A percentile compares a stretch with the other conserved stretches of the same genome.
These are phyloP conservation scores for Sclerotinia trifoliorum DNA, from an alignment of 2,329 filamentous ascomycete species.

Conservation along the genomic window DNA sequence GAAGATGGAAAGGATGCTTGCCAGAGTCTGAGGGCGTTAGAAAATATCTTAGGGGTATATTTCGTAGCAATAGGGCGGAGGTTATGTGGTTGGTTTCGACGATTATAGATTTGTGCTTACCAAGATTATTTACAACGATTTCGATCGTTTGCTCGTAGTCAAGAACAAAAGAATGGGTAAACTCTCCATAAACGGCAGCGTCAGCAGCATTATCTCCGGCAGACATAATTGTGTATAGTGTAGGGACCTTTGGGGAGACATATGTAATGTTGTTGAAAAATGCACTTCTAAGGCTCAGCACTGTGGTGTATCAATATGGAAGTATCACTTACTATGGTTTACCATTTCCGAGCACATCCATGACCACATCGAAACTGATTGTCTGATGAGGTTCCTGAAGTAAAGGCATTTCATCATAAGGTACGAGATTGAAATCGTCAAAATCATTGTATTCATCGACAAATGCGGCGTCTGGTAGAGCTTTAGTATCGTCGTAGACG, in stretches of 20 bases:
- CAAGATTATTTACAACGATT: constrained; percentile 72
- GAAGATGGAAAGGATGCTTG: constrained; percentile 73
- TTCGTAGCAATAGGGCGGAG: background rate
- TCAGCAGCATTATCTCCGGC: constrained; percentile 54
- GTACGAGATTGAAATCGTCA: constrained; percentile 71
- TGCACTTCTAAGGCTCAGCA: constrained; percentile 40
- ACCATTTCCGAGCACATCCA: constrained; percentile 67
- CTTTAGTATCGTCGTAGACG: constrained; percentile 51
- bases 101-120: constrained; percentile 23
- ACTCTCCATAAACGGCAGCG: constrained; percentile 62
- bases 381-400: constrained; percentile 61
- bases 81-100: background rate
- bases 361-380: constrained; percentile 62
- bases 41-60: background rate
- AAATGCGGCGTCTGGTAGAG: constrained; percentile 50
- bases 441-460: constrained; percentile 64
- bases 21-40: constrained; percentile 51
- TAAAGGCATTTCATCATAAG: constrained; percentile 62
- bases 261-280: constrained; percentile 66
- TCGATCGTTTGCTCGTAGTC: constrained; percentile 67
- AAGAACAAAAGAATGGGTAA: constrained; percentile 67
- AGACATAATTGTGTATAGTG: constrained; percentile 64
- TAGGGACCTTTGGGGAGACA: constrained; percentile 62
- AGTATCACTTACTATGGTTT: constrained; percentile 56
- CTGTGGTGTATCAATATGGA: background rate